Percentiles rank a stretch among this genome's conserved stretches.
phyloP scores from a whole-genome alignment of 257 asterid species.

The Asclepias syriaca region DNA sequence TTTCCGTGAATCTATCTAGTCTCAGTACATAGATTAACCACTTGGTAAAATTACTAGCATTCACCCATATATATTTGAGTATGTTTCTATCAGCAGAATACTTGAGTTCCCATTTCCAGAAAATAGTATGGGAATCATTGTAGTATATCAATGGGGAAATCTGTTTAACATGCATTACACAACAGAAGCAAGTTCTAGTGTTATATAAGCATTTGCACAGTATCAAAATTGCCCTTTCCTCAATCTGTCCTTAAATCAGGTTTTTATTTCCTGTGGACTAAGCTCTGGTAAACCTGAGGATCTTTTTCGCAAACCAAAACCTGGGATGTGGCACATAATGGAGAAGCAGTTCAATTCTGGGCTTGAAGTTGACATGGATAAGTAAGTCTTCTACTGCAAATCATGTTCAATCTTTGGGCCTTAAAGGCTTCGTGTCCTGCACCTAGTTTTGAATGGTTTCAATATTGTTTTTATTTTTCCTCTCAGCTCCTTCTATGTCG shows the following conservation, averaged over 20 bases:
- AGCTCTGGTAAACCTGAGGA: constrained; percentile 51
- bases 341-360: constrained; percentile 89
- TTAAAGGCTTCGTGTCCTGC: not conserved
- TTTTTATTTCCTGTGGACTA: constrained; percentile 88
- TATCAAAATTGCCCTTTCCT: not conserved
- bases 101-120: not conserved
- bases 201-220: not conserved
- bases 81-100: not conserved
- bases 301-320: constrained; percentile 78
- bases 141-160: not conserved
- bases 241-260: constrained; percentile 39
- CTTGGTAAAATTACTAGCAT: not conserved
- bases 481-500: constrained; percentile 84
- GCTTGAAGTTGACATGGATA: constrained; percentile 62
- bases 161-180: not conserved
- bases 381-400: constrained; percentile 32
- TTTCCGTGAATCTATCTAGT: not conserved
- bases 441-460: too few species aligned
- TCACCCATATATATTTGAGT: not conserved
- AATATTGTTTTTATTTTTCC: constrained; percentile 14
- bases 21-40: not conserved
- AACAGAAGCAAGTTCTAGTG: constrained; percentile 1
- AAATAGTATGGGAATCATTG: not conserved
- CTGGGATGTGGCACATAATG: constrained; percentile 96
- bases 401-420: constrained; percentile 8